Base-by-base conservation (phyloP, 129 eudicot species). In the Flaveria robusta region DNA sequence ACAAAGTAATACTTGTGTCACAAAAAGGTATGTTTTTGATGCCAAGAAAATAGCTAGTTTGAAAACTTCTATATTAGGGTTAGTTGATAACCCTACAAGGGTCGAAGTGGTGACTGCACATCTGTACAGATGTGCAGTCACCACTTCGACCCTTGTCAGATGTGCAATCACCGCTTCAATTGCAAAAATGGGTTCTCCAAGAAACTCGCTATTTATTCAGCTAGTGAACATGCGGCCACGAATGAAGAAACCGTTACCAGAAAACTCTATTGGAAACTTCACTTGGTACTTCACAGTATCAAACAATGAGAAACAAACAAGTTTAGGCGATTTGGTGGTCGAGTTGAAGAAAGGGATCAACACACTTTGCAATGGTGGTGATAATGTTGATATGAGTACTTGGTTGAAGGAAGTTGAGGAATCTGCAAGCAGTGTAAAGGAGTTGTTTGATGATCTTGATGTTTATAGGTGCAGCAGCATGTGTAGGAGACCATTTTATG, bases 221-320 rank as follows among this genome's bases (percentile, higher is more conserved):
- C 20, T 74, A 16, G 84, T 81, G 39, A 81, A 68, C 63, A 74
- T 81, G 84, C 62, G 77, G 29, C 29, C 71, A 45, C 78, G 71
- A 14, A 39, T 74, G 29, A 23, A 27, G 34, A 22, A 62, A 3
- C 76, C 80, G 9, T 19, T 81, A 4, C 72, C 84, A 0, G 56
- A 63, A 45, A 60, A 34, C 3, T 81, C 76, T 0, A 18, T 47
- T 7, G 68, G 81, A 29, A 81, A 81, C 51, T 81, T 75, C 47
- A 54, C 66, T 45, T 60, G 81, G 19, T 75, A 81, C 51, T 81
- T 75, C 47, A 54, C 66, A 29, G 29, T 58, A 9, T 68, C 81
- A 60, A 45, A 2, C 66, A 59, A 24, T 24, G 66, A 59, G 37
- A 11, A n/a, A 9, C 37, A 59, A 23, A 23, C 4, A 0, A 23